Evolutionary conservation across 2,329 filamentous ascomycete genomes (phyloP), one percentile per base, ranked within the genome.

Genomic region (Aureobasidium pullulans): DNA sequence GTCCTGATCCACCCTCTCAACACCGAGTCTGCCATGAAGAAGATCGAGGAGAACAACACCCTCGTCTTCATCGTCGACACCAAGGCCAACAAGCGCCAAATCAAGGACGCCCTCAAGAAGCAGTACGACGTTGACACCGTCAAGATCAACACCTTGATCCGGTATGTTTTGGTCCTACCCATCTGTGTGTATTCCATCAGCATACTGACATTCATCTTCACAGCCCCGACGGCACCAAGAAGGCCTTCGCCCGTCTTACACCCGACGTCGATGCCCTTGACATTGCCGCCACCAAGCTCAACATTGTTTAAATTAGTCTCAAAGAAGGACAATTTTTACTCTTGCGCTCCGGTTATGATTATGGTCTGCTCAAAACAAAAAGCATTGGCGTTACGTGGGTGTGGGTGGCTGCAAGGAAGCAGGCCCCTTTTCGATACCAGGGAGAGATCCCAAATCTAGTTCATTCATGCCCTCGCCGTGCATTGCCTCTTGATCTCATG

Each of bases 1-100:
- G 84, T 97, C 77, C 88, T 99, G 78, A 83, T 97, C 75, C 90
- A 96, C 86, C 94, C 94, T 68, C 85, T 99, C 75, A 99, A 99
- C 88, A 99, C 94, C 63, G 94, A 99, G 88, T 94, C 88, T 75
- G 94, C 95, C 74, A 97, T 99, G 93, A 99, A 99, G 90, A 96
- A 96, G 89, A 96, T 99, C 71, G 94, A 99, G 85, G 94, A 99
- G 88, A 92, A 99, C 87, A 99, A 99, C 86, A 99, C 94, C 69
- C 86, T 99, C 57, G 72, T 74, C 63, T 73, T 74, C 66, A 73
- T 74, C 62, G 71, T 73, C 64, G 69, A 74, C 62, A 66, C 67
- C 66, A 95, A 95, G 88, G 87, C 93, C 78, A 99, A 99, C 87
- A 99, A 99, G 90, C 87, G 91, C 76, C 94, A 99, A 84, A 99